A percentile compares a stretch with the other conserved stretches of the same genome.
These are phyloP conservation scores for Thelonectria blattea DNA, from an alignment of 2,329 filamentous ascomycete genomes.

Conservation along the genomic window DNA sequence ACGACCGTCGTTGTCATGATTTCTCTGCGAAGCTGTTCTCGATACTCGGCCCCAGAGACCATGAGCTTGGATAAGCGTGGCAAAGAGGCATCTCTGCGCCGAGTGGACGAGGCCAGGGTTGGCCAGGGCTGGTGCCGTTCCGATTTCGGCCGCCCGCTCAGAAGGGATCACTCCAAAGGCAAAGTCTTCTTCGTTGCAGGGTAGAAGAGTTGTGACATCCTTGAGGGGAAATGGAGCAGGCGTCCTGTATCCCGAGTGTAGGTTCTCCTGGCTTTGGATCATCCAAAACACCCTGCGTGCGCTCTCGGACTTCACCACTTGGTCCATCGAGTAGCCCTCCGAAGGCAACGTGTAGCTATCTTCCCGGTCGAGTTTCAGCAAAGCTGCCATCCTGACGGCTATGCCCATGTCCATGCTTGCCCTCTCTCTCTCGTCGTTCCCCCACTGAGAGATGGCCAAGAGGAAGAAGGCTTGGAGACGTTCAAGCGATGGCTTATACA, in stretches of 20 bases:
- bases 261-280: conserved; percentile 45
- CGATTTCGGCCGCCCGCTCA: conserved; percentile 41
- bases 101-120: conserved; percentile 35
- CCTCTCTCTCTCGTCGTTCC: conserved; percentile 41
- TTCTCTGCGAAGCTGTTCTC: conserved; percentile 34
- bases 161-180: conserved; percentile 41
- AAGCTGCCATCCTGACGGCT: conserved; percentile 44
- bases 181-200: conserved; percentile 47
- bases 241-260: conserved; percentile 44
- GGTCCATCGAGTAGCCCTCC: conserved; percentile 33
- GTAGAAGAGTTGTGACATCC: conserved; percentile 45
- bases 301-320: conserved; percentile 42
- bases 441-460: conserved; percentile 43
- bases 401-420: conserved; percentile 47
- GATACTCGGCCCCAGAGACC: conserved; percentile 46
- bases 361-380: conserved; percentile 45
- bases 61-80: conserved; percentile 46
- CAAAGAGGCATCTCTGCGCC: conserved; percentile 43
- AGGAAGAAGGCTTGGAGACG: conserved; percentile 42
- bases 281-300: conserved; percentile 48
- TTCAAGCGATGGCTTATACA: conserved; percentile 40
- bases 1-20: conserved; percentile 12
- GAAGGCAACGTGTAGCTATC: conserved; percentile 41
- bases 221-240: conserved; percentile 42
- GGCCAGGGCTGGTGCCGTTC: conserved; percentile 39